Percentiles rank a stretch among this genome's conserved stretches.
Evolutionary conservation across 2,329 filamentous ascomycete genomes (phyloP).

Genomic region (Falciphora oryzae): DNA sequence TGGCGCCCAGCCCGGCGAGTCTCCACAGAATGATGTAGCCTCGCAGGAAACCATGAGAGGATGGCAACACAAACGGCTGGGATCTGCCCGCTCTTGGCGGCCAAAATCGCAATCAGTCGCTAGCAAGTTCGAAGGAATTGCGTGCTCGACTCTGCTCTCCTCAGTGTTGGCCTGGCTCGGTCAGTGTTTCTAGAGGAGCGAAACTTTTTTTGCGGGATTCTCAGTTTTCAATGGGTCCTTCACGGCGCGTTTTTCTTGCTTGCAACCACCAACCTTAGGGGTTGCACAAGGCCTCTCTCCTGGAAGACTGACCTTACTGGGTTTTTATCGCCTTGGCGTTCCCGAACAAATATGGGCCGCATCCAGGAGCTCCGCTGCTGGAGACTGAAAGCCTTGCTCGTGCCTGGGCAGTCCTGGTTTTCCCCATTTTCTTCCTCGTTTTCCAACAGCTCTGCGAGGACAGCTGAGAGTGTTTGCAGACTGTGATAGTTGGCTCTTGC

Average conservation of each 20-base stretch:
- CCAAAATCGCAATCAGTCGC: too few relatives aligned
- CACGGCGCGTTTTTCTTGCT: background rate
- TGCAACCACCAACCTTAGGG: background rate
- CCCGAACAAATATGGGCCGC: background rate
- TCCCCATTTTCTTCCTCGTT: background rate
- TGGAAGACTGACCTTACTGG: background rate
- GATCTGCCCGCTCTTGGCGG: background rate
- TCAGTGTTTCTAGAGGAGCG: background rate
- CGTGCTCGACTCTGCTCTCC: background rate
- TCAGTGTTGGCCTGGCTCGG: background rate
- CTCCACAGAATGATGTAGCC: slow-evolving; percentile 8
- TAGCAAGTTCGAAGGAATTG: background rate
- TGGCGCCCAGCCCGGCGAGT: slow-evolving; percentile 5
- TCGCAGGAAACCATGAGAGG: slow-evolving; percentile 1
- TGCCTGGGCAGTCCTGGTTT: background rate
- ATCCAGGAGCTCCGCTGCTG: too few relatives aligned
- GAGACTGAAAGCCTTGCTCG: background rate
- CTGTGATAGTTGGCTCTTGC: background rate
- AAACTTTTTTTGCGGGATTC: background rate
- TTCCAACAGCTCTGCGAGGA: background rate
- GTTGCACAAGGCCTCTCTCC: too few relatives aligned
- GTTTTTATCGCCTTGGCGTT: background rate
- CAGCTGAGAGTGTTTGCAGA: background rate
- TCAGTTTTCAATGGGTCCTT: background rate
- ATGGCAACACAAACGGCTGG: background rate